Evolutionary conservation across 2,329 filamentous ascomycete genomes (phyloP).

Genomic region (Neophaeococcomyces aloes): DNA sequence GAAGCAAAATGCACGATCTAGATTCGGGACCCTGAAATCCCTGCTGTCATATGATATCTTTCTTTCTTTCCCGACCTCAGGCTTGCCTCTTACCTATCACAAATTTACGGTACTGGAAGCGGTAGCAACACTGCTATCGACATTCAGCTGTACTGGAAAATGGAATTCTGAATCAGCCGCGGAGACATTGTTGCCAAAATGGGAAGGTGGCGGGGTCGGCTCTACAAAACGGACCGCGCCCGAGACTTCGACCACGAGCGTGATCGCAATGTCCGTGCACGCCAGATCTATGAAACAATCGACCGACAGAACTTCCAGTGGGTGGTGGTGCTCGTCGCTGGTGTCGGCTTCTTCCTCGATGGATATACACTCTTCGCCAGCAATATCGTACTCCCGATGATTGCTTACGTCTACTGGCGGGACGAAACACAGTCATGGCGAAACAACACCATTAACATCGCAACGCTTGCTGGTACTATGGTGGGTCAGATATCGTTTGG

Average conservation of each 20-base stretch:
- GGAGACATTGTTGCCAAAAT: too few relatives aligned
- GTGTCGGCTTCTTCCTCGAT: slow-evolving; percentile 42
- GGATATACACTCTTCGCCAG: slow-evolving; percentile 40
- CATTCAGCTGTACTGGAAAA: neutral
- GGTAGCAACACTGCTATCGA: neutral
- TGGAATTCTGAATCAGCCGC: neutral
- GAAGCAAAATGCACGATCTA: too few relatives aligned
- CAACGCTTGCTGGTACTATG: slow-evolving; percentile 37
- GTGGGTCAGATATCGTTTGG: slow-evolving; percentile 40
- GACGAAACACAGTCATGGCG: slow-evolving; percentile 27
- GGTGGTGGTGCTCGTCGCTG: slow-evolving; percentile 37
- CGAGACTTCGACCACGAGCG: slow-evolving; percentile 36
- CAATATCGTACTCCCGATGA: slow-evolving; percentile 41
- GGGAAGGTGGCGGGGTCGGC: slow-evolving; percentile 14
- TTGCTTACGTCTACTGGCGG: slow-evolving; percentile 39
- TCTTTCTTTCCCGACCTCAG: too few relatives aligned
- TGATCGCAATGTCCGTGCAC: slow-evolving; percentile 34
- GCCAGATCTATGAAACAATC: slow-evolving; percentile 36
- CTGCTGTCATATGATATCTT: too few relatives aligned
- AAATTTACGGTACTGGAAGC: too few relatives aligned
- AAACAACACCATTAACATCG: slow-evolving; percentile 35
- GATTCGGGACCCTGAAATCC: too few relatives aligned
- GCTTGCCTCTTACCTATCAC: too few relatives aligned
- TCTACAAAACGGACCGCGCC: slow-evolving; percentile 36
- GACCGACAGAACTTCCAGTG: slow-evolving; percentile 34